A percentile compares a stretch with the other conserved stretches of the same genome.
These are phyloP conservation scores for Rhodotorula kratochvilovae DNA, from an alignment of 768 basidiomycete species.

Conservation along the genomic window DNA sequence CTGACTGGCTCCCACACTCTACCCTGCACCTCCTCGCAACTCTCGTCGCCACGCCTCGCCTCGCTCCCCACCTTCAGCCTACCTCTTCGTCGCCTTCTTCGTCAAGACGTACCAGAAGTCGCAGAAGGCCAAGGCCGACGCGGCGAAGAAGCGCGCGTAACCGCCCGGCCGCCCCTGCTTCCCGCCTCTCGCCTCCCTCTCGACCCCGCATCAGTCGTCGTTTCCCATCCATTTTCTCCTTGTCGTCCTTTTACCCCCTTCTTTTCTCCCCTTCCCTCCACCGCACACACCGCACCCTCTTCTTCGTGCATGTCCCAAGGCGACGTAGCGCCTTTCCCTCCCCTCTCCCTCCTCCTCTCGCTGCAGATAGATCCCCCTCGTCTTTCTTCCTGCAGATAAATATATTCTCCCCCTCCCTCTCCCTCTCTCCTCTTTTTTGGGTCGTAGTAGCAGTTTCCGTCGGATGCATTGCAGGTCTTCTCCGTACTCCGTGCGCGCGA, in stretches of 20 bases:
- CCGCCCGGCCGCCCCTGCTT: neutral
- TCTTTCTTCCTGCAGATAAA: neutral
- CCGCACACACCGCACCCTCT: neutral
- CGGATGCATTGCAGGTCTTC: no score
- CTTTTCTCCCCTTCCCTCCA: neutral
- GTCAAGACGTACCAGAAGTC: slow-evolving; percentile 38
- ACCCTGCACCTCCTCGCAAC: neutral
- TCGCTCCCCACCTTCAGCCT: no score
- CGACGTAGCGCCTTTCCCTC: neutral
- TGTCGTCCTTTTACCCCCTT: neutral
- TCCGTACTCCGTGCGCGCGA: no score
- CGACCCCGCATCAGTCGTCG: neutral
- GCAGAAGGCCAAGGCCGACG: slow-evolving; percentile 3
- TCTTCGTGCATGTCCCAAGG: no score
- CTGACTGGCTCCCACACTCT: neutral
- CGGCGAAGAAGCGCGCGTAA: slow-evolving; percentile 11
- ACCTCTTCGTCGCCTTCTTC: slow-evolving; percentile 44
- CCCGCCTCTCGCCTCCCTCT: neutral
- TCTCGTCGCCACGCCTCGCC: no score
- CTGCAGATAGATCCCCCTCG: neutral
- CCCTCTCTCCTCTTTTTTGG: no score
- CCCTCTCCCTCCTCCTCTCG: neutral
- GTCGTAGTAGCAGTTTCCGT: no score
- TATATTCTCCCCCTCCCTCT: no score
- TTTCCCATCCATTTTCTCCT: neutral